These are phyloP conservation scores for Aspergillus biplanus DNA, from an alignment of 495 filamentous ascomycete genomes.

Conservation along the genomic window DNA sequence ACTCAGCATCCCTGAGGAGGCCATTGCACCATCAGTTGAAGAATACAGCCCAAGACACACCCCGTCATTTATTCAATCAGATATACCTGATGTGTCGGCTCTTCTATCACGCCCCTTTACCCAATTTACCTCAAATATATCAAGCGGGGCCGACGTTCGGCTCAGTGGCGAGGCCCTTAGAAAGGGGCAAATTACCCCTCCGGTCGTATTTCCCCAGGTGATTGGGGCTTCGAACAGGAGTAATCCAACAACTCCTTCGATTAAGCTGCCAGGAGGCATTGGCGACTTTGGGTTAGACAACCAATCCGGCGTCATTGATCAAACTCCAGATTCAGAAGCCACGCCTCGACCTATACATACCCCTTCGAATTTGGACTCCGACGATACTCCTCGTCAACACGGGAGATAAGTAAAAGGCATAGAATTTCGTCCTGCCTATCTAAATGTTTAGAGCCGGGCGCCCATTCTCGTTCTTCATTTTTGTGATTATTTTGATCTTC, in stretches of 20 bases:
- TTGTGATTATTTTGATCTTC: neutral
- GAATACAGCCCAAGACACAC: constrained; percentile 33
- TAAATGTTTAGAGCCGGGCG: neutral
- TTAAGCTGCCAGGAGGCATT: constrained; percentile 24
- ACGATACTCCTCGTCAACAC: constrained; percentile 59
- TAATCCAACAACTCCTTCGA: constrained; percentile 37
- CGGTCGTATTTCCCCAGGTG: constrained; percentile 24
- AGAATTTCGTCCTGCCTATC: constrained; percentile 15
- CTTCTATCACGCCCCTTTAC: constrained; percentile 21
- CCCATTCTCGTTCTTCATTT: neutral
- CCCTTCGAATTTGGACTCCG: constrained; percentile 52
- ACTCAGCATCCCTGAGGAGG: constrained; percentile 47
- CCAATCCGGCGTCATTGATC: constrained; percentile 30
- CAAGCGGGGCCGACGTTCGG: constrained; percentile 22
- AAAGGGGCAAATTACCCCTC: constrained; percentile 44
- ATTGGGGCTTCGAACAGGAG: neutral
- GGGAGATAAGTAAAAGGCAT: constrained; percentile 23
- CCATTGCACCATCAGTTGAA: constrained; percentile 32
- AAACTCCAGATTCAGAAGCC: constrained; percentile 39
- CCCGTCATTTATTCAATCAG: constrained; percentile 19
- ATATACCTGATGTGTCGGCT: constrained; percentile 6
- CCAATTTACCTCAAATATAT: constrained; percentile 31
- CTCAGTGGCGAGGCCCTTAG: constrained; percentile 14
- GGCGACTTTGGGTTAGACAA: constrained; percentile 22
- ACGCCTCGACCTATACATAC: constrained; percentile 45